Percentiles rank a stretch among this genome's conserved stretches.
phyloP scores from a whole-genome alignment of 805 yeast genomes.

The Candida dajiaensis region DNA sequence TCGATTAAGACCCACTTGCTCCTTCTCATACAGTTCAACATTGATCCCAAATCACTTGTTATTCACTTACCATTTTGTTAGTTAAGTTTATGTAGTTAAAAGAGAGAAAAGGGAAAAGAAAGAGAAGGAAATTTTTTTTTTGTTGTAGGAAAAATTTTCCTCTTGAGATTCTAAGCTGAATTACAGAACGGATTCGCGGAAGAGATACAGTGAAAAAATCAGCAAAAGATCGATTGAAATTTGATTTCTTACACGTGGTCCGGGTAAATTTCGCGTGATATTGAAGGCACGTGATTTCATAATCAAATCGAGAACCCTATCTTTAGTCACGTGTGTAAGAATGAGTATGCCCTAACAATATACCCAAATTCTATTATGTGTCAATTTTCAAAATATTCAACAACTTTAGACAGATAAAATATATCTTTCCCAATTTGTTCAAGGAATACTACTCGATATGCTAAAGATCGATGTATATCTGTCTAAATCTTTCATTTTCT shows the following conservation, averaged over 20 bases:
- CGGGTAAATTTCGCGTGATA: neutral
- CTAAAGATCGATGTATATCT: too few relatives aligned
- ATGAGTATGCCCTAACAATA: too few relatives aligned
- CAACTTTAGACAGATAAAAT: too few relatives aligned
- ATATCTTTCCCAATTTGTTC: too few relatives aligned
- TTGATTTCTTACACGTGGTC: neutral
- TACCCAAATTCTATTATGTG: too few relatives aligned
- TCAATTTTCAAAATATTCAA: too few relatives aligned
- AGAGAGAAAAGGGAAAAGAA: conserved; percentile 1
- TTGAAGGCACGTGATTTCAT: neutral
- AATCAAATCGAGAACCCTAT: too few relatives aligned
- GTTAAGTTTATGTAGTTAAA: neutral
- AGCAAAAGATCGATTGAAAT: neutral
- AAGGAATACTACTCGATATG: too few relatives aligned
- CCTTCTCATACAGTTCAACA: neutral
- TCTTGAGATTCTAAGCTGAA: neutral
- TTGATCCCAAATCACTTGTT: neutral
- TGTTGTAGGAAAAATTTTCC: neutral
- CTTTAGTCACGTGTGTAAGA: neutral
- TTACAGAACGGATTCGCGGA: neutral
- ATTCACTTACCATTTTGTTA: neutral
- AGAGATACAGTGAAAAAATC: neutral
- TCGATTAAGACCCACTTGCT: neutral
- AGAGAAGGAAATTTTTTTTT: conserved; percentile 4
- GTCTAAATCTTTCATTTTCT: too few relatives aligned